Evolutionary conservation across 441 rosid genomes (phyloP), one percentile per base, ranked within the genome.

Genomic region (Corymbia citriodora): DNA sequence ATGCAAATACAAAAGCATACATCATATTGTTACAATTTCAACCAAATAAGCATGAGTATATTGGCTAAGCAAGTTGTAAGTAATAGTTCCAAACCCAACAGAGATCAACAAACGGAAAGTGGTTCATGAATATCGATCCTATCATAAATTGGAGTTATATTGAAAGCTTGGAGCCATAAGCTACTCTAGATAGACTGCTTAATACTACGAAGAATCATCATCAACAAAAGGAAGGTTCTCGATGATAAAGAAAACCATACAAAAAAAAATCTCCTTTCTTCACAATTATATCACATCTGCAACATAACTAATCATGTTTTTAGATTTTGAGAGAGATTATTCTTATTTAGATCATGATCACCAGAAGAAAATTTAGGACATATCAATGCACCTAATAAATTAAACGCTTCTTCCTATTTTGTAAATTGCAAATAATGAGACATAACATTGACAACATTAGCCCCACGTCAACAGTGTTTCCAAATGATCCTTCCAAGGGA

Each of bases 341-440:
- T 68, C 74, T 68, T 68, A 31, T 68, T 16, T 16, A 68, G 40
- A 16, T 68, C 40, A 68, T 68, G 8, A 0, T 33, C 0, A 5
- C 48, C 4, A 33, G 25, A 33, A 18, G 81, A 70, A 33, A 33
- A 70, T 10, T 33, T 33, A 70, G 48, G 18, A 70, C 8, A 33
- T 1, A 33, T 33, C 81, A 33, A 4, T 33, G 25, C 81, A 17
- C 25, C 48, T 17, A 17, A 70, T 17, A 8, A 9, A 33, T 3
- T 19, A 19, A 19, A 17, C 0, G 4, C 25, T 68, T 16, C 45
- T 68, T 9, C 1, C 2, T 68, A 9, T 31, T 68, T 2, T 0
- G 0, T 68, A 33, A 31, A 16, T 68, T 31, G 45, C 23, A 68
- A 31, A 31, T 16, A 16, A 1, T 17, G 45, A 31, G 2, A 68